Base-by-base conservation (phyloP, 805 yeast species). In the Wickerhamomyces alni region DNA sequence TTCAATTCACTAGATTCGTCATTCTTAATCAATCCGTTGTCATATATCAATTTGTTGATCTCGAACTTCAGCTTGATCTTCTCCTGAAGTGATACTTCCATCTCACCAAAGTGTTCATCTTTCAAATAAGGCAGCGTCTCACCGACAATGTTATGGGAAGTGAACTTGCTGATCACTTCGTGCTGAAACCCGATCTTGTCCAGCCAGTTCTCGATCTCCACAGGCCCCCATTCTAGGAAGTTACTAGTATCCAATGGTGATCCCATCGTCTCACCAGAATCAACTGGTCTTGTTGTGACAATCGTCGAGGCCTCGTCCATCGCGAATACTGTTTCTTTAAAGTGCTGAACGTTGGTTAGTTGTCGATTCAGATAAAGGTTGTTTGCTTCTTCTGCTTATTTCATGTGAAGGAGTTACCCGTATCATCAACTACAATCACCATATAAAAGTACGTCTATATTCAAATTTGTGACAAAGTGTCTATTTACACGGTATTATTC, bases 31-130 rank as follows among this genome's bases (percentile, higher is more conserved):
- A 36, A 44, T 18, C 39, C 40, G 35, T 42, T 39, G 1, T 33
- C 34, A 2, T 28, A 48, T 13, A 75, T 59, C 31, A 87, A 62
- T 30, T 69, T 74, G 49, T 77, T 72, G 30, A 87, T 72, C 22
- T 76, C 72, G 37, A 72, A 67, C 55, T 86, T 77, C 31, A 88
- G 62, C 30, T 59, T 57, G 4, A 89, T 65, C 21, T 96, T 68
- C 16, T 74, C 71, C 24, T 72, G 70, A 25, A 83, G 55, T 26
- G 44, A 40, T 1, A 84, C 70, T 2, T 89, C 94, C 53, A 91
- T 63, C 38, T 88, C 96, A 44, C 69, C 66, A 33, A 89, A 72
- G 54, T 87, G 93, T 8, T 73, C 76, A 11, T 84, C 75, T 25
- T 77, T 76, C 36, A 89, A 65, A 44, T 76, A 80, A 2, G 86